phyloP scores from a whole-genome alignment of 2,329 filamentous ascomycete species.

The Aspergillus pseudoviridinutans region DNA sequence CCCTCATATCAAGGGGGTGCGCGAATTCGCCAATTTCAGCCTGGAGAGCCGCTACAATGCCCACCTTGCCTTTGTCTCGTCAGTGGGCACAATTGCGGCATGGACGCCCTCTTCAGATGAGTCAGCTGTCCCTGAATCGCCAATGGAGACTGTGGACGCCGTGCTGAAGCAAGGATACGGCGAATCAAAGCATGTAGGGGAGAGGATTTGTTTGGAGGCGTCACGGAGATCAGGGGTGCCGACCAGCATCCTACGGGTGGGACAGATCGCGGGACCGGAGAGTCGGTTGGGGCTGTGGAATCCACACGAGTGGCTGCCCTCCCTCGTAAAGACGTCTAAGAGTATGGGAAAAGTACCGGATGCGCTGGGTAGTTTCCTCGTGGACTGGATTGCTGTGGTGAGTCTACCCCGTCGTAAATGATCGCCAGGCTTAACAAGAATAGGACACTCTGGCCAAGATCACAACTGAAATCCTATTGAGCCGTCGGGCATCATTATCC shows the following conservation, averaged over 20 bases:
- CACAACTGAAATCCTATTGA: constrained; percentile 44
- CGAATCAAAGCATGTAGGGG: constrained; percentile 36
- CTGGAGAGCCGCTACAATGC: constrained; percentile 9
- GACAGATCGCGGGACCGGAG: constrained; percentile 32
- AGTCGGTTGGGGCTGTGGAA: constrained; percentile 51
- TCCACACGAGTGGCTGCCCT: constrained; percentile 43
- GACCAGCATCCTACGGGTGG: constrained; percentile 26
- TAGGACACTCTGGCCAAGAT: constrained; percentile 38
- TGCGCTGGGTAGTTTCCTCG: not conserved
- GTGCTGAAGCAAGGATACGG: constrained; percentile 29
- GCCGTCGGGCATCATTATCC: constrained; percentile 15
- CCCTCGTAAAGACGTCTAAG: constrained; percentile 49
- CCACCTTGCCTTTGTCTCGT: constrained; percentile 25
- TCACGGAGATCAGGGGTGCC: constrained; percentile 18
- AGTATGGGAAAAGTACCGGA: not conserved
- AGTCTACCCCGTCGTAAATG: no score
- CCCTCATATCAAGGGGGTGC: constrained; percentile 13
- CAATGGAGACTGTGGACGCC: constrained; percentile 15
- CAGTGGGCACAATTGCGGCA: constrained; percentile 22
- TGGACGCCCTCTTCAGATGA: constrained; percentile 11
- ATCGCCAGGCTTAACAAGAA: constrained; percentile 20
- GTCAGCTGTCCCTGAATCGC: constrained; percentile 2
- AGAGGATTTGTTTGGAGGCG: constrained; percentile 41
- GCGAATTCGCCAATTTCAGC: constrained; percentile 21
- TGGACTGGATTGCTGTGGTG: constrained; percentile 4